These are phyloP conservation scores for Metschnikowia kunwiensis DNA, from an alignment of 805 yeast genomes.

Conservation along the genomic window DNA sequence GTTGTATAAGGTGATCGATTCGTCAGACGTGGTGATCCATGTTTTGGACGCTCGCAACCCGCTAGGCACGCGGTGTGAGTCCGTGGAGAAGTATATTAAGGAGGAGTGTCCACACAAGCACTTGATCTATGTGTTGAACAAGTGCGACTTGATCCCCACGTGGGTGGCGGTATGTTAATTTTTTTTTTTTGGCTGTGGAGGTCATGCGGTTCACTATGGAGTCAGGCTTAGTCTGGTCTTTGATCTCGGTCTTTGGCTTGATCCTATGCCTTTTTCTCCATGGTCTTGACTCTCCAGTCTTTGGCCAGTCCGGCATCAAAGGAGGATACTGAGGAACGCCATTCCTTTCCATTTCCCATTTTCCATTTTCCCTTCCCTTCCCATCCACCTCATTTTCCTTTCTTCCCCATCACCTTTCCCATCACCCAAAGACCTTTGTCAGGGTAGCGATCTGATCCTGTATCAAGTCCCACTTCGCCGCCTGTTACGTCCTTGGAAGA, in stretches of 20 bases:
- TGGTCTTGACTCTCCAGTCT: too few species aligned
- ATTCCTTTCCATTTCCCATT: neutral
- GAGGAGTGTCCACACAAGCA: conserved; percentile 97
- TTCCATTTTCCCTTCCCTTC: conserved; percentile 3
- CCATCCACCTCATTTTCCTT: too few species aligned
- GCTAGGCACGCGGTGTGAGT: conserved; percentile 87
- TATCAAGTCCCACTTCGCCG: conserved; percentile 45
- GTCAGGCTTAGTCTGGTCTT: too few species aligned
- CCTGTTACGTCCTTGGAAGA: conserved; percentile 99
- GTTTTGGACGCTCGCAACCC: conserved; percentile 98
- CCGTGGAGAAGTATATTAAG: conserved; percentile 88
- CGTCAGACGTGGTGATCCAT: conserved; percentile 95
- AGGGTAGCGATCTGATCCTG: conserved; percentile 59
- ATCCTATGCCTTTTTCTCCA: too few species aligned
- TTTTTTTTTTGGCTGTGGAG: conserved; percentile 1
- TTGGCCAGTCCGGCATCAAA: too few species aligned
- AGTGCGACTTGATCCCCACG: conserved; percentile 97
- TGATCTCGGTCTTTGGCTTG: too few species aligned
- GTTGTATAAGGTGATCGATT: conserved; percentile 92
- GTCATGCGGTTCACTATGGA: too few species aligned
- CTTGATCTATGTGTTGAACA: conserved; percentile 88
- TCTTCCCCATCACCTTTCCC: conserved; percentile 7
- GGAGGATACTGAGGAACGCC: too few species aligned
- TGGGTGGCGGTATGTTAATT: conserved; percentile 94
- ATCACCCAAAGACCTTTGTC: conserved; percentile 81